These are phyloP conservation scores for Pisolithus microcarpus DNA, from an alignment of 768 basidiomycete species.

Conservation along the genomic window DNA sequence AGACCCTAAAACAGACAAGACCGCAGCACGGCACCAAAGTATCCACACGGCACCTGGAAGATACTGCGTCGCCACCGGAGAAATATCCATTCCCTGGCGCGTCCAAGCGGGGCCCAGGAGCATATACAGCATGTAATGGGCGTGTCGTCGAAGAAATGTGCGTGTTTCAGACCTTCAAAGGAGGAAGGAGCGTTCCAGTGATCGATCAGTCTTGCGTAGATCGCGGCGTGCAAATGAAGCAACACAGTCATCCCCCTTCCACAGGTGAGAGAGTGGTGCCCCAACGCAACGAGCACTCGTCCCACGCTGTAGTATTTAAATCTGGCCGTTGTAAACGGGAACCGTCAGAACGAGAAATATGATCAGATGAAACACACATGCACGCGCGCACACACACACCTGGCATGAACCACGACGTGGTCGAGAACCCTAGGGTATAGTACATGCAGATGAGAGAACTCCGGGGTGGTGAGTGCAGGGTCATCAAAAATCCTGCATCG, in stretches of 20 bases:
- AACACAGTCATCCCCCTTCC: background rate
- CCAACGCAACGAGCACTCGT: background rate
- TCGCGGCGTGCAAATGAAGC: background rate
- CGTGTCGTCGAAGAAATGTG: background rate
- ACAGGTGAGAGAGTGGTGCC: background rate
- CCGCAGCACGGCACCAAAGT: background rate
- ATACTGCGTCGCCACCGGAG: background rate
- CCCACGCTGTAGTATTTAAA: background rate
- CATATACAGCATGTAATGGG: background rate
- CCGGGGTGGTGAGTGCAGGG: background rate
- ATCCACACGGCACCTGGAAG: background rate
- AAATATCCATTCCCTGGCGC: background rate
- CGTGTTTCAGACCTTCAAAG: background rate
- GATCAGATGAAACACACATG: background rate
- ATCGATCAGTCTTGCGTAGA: background rate
- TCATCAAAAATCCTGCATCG: background rate
- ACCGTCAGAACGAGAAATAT: background rate
- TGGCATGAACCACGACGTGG: background rate
- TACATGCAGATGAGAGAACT: background rate
- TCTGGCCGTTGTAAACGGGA: background rate
- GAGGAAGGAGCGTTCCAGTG: background rate
- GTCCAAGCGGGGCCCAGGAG: background rate
- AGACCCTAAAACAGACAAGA: too few relatives aligned
- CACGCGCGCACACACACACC: background rate
- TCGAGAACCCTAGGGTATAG: background rate